phyloP scores from a whole-genome alignment of 2,329 filamentous ascomycete genomes.

The Aspergillus proliferans region DNA sequence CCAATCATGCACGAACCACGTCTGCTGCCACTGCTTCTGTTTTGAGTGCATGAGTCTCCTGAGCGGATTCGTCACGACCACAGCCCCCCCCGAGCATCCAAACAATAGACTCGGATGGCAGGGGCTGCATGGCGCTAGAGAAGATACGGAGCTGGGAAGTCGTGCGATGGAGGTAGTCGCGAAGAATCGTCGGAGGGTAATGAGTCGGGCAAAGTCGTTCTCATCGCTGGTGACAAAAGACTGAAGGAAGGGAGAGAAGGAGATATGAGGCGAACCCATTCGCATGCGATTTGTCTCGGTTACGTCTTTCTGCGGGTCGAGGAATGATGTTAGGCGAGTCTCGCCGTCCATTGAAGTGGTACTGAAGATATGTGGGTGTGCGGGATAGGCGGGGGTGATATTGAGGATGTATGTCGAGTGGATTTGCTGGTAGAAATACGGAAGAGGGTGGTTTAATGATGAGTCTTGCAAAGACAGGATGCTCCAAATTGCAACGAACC shows the following conservation, averaged over 20 bases:
- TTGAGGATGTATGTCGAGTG: constrained; percentile 35
- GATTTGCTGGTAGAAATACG: constrained; percentile 32
- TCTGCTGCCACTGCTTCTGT: constrained; percentile 47
- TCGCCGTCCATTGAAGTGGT: constrained; percentile 52
- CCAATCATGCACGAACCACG: constrained; percentile 57
- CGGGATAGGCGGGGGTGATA: constrained; percentile 46
- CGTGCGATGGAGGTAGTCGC: constrained; percentile 44
- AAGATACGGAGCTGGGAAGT: constrained; percentile 33
- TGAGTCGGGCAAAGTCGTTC: constrained; percentile 44
- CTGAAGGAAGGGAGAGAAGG: constrained; percentile 52
- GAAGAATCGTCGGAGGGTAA: constrained; percentile 49
- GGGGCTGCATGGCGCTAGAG: constrained; percentile 28
- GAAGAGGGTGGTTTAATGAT: constrained; percentile 14
- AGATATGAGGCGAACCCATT: constrained; percentile 42
- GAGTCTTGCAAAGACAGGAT: constrained; percentile 20
- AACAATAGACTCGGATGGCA: constrained; percentile 51
- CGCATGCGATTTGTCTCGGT: constrained; percentile 45
- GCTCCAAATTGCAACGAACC: constrained; percentile 51
- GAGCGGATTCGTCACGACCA: constrained; percentile 48
- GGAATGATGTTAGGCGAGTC: constrained; percentile 49
- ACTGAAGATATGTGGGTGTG: constrained; percentile 47
- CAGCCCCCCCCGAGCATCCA: constrained; percentile 48
- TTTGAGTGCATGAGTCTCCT: constrained; percentile 46
- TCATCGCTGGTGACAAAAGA: constrained; percentile 52
- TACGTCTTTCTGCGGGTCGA: constrained; percentile 41